These are phyloP conservation scores for Scheffersomyces titani DNA, from an alignment of 1,139 yeast genomes.

Conservation along the genomic window DNA sequence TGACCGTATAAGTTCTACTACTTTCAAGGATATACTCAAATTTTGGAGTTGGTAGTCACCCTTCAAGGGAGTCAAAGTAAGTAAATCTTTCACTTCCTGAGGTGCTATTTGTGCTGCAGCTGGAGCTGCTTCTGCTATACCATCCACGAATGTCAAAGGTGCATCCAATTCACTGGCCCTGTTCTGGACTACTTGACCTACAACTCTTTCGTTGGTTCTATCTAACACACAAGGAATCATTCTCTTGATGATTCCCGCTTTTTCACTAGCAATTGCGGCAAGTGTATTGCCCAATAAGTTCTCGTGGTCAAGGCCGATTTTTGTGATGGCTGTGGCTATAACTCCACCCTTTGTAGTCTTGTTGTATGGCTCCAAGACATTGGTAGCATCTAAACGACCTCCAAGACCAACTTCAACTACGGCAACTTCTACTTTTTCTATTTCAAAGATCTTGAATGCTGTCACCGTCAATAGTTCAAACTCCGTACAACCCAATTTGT, in stretches of 20 bases:
- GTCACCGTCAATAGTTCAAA: conserved; percentile 83
- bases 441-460: conserved; percentile 73
- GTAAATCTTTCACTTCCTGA: conserved; percentile 10
- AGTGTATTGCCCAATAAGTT: conserved; percentile 67
- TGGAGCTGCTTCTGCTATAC: not conserved
- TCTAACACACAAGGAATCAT: conserved; percentile 71
- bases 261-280: conserved; percentile 66
- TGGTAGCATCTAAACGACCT: conserved; percentile 86
- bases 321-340: conserved; percentile 73
- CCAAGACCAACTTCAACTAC: conserved; percentile 91
- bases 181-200: conserved; percentile 41
- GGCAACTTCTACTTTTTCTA: conserved; percentile 64
- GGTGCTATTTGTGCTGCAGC: conserved; percentile 2
- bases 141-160: conserved; percentile 19
- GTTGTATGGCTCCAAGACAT: conserved; percentile 45
- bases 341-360: conserved; percentile 36
- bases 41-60: conserved; percentile 77
- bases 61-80: conserved; percentile 52
- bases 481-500: conserved; percentile 70
- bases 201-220: conserved; percentile 58
- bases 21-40: conserved; percentile 65
- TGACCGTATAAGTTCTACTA: conserved; percentile 41
- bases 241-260: conserved; percentile 78
- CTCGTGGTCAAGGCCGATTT: conserved; percentile 86
- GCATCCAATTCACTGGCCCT: conserved; percentile 19